Percentiles rank a stretch among this genome's conserved stretches.
Evolutionary conservation across 345 rosid genomes (phyloP).

Genomic region (Rhizophora apiculata): DNA sequence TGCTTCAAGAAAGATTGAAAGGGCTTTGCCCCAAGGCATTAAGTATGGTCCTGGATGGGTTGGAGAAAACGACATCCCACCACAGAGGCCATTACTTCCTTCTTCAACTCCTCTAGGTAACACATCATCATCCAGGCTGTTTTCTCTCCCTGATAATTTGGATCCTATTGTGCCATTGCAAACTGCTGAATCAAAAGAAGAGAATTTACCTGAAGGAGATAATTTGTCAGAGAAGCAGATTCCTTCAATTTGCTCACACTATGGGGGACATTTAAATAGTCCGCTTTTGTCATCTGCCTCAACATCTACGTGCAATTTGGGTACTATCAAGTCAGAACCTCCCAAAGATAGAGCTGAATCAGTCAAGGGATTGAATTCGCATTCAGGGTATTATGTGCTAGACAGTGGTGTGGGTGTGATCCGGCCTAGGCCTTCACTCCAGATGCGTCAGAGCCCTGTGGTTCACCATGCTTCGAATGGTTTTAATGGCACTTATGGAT

Average conservation of each 20-base stretch:
- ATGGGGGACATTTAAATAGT: slow-evolving; percentile 17
- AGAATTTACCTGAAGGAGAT: slow-evolving; percentile 16
- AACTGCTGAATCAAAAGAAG: slow-evolving; percentile 18
- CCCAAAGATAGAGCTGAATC: slow-evolving; percentile 20
- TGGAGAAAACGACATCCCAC: slow-evolving; percentile 56
- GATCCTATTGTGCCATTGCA: slow-evolving; percentile 5
- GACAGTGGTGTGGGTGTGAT: slow-evolving; percentile 23
- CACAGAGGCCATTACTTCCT: slow-evolving; percentile 25
- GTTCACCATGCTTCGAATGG: slow-evolving; percentile 41
- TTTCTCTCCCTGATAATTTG: slow-evolving; percentile 23
- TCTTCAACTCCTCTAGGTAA: slow-evolving; percentile 19
- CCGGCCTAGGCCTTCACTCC: slow-evolving; percentile 28
- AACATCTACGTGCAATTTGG: slow-evolving; percentile 16
- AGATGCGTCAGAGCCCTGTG: slow-evolving; percentile 19
- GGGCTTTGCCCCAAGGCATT: slow-evolving; percentile 51
- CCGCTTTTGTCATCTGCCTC: slow-evolving; percentile 17
- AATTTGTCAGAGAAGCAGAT: slow-evolving; percentile 21
- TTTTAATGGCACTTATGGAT: slow-evolving; percentile 32
- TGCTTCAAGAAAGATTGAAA: slow-evolving; percentile 56
- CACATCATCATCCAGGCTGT: slow-evolving; percentile 20
- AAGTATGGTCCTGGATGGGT: slow-evolving; percentile 90
- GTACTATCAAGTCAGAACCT: slow-evolving; percentile 27
- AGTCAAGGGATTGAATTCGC: slow-evolving; percentile 20
- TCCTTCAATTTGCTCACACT: slow-evolving; percentile 14
- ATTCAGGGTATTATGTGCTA: slow-evolving; percentile 5